Evolutionary conservation across 2,329 filamentous ascomycete species (phyloP), one percentile per base, ranked within the genome.

Genomic region (Arthroderma sp.): DNA sequence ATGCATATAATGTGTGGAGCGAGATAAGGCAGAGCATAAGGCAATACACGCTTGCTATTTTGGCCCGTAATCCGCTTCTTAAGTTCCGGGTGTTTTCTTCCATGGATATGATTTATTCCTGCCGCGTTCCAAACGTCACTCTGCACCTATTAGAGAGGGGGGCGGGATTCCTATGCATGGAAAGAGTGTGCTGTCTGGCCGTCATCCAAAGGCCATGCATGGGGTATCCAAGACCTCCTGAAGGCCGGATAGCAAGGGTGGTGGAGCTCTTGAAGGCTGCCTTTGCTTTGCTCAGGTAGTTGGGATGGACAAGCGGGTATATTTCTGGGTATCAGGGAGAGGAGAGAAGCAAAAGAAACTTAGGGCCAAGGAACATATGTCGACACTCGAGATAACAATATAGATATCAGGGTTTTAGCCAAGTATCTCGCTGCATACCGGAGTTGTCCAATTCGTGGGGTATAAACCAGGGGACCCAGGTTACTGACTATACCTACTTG

Each of bases 361-460:
- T 25, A 51, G 47, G 28, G 47, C 47, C 47, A 51, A 51, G 47
- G 28, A 51, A 31, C 47, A 51, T n/a, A 51, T 51, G 47, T 19
- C 28, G n/a, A 25, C 47, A 51, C 28, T n/a, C 7, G n/a, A 51
- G 25, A 9, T 13, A 31, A 11, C 2, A 5, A 33, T 19, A 25
- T 33, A 13, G 6, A 31, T 33, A 51, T 31, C 47, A 51, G 23
- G 47, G 19, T 47, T 47, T 47, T 7, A 21, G 41, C 41, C 41
- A 47, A 47, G 21, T 23, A 4, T 25, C 41, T 23, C 11, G 19
- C 19, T 19, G 41, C 11, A 47, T 47, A 11, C 28, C 25, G 33
- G n/a, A 13, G 25, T n/a, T 51, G 15, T 51, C 47, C 33, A 31
- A 51, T 51, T 51, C 28, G 47, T 51, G 23, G 47, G 25, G 47